Evolutionary conservation across 2,329 filamentous ascomycete species (phyloP).

Genomic region (Alternaria infectoria): DNA sequence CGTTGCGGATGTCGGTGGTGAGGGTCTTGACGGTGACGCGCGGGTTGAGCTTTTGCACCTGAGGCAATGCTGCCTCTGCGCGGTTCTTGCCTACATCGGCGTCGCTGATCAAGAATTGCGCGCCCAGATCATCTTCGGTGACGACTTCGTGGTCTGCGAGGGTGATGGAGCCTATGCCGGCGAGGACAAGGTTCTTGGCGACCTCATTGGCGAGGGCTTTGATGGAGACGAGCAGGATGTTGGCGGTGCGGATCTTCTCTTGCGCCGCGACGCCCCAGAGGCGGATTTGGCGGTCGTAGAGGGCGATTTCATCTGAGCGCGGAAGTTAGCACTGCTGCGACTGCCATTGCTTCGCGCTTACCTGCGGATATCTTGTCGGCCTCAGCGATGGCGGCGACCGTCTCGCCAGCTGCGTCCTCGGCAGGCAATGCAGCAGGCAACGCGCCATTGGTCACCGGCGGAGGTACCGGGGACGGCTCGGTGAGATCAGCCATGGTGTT

Average conservation of each 20-base stretch:
- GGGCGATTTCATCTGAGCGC: conserved; percentile 82
- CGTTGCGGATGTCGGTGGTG: conserved; percentile 63
- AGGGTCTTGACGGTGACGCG: conserved; percentile 80
- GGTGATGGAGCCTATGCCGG: conserved; percentile 88
- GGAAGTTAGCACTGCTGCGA: conserved; percentile 6
- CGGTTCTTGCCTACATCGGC: conserved; percentile 79
- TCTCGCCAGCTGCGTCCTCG: conserved; percentile 45
- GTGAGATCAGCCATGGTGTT: conserved; percentile 29
- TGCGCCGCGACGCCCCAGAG: conserved; percentile 97
- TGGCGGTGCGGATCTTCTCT: conserved; percentile 84
- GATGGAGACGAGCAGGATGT: conserved; percentile 87
- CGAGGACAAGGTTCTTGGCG: conserved; percentile 95
- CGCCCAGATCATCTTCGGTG: conserved; percentile 76
- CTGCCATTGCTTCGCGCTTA: conserved; percentile 12
- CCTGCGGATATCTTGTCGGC: conserved; percentile 52
- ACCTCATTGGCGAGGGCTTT: conserved; percentile 91
- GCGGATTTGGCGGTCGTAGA: conserved; percentile 96
- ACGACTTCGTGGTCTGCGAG: conserved; percentile 80
- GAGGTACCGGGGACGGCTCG: conserved; percentile 6
- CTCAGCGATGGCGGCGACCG: conserved; percentile 47
- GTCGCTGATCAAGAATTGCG: conserved; percentile 75
- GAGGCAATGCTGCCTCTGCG: conserved; percentile 77
- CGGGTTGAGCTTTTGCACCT: conserved; percentile 86
- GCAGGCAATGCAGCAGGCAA: conserved; percentile 36
- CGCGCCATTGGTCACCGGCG: conserved; percentile 31